These are phyloP conservation scores for Piper betle DNA, from an alignment of 164 flowering plant genomes.

Conservation along the genomic window DNA sequence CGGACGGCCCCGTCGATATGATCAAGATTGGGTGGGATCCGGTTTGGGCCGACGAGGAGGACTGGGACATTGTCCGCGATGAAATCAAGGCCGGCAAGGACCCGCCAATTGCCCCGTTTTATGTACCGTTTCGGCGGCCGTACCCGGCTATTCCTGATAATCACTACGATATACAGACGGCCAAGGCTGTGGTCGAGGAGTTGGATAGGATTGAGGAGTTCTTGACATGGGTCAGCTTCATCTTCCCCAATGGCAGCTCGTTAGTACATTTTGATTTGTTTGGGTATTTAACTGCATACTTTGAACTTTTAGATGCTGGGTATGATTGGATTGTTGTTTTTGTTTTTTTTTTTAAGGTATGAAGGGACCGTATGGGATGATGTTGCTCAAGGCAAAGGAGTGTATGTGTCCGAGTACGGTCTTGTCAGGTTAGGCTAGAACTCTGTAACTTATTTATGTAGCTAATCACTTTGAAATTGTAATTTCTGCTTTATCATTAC, in stretches of 20 bases:
- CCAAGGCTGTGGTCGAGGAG: conserved; percentile 67
- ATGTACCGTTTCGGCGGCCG: conserved; percentile 56
- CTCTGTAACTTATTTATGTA: not conserved
- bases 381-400: conserved; percentile 93
- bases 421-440: conserved; percentile 91
- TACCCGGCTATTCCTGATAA: conserved; percentile 66
- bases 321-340: not conserved
- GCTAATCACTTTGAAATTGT: not conserved
- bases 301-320: too few species aligned
- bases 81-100: conserved; percentile 37
- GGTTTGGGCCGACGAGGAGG: conserved; percentile 66
- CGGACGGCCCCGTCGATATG: conserved; percentile 42
- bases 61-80: conserved; percentile 36
- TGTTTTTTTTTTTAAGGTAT: conserved; percentile 32
- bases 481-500: not conserved
- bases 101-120: conserved; percentile 77
- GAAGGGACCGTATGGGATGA: conserved; percentile 99
- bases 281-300: too few species aligned
- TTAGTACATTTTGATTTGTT: conserved; percentile 19
- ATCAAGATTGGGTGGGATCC: conserved; percentile 88
- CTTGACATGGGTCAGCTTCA: conserved; percentile 77
- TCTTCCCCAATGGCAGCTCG: conserved; percentile 85
- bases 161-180: conserved; percentile 41
- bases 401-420: conserved; percentile 62
- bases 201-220: conserved; percentile 93